Evolutionary conservation across 1,284 basidiomycete genomes (phyloP), one percentile per base, ranked within the genome.

Genomic region (Athelia psychrophila): DNA sequence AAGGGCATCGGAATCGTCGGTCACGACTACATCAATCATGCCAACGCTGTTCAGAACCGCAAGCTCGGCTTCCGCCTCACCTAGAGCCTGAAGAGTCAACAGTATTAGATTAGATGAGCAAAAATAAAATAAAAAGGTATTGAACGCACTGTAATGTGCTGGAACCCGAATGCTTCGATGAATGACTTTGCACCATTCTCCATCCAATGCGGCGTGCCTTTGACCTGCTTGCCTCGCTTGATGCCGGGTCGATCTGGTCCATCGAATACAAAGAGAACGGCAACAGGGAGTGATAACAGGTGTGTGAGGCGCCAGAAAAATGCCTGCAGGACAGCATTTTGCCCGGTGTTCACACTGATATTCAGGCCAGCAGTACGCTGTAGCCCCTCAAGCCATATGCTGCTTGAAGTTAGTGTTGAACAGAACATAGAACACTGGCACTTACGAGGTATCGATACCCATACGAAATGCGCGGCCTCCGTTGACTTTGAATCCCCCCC

Each of bases 251-350:
- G 70, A 5, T 70, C 54, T 0, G 76, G 72, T 0, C 81, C 81
- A 59, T 84, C 81, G 56, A 83, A 82, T 2, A 84, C 79, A 61
- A 84, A 81, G 1, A 83, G 60, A 1, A 75, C 74, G 30, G 75
- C 60, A 30, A 81, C 60, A 1, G 79, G 78, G 8, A 75, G 67
- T n/a, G 68, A 60, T 3, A 80, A 59, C 6, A 84, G 66, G 2
- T 70, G 64, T 2, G 69, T 64, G 15, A 59, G 50, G 2, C 57
- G 51, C 36, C 40, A 55, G 49, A 57, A 57, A 2, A 60, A 36
- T 13, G 54, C 53, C 2, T 48, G 47, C 9, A 59, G 50, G 33
- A 58, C 54, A 4, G 53, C 50, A 25, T 56, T 53, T 44, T 50
- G 32, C 22, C 47, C 50, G 42, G 50, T 27, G 47, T 30, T 30